Base-by-base conservation (phyloP, 2,329 filamentous ascomycete species). In the Colletotrichum gloeosporioides region DNA sequence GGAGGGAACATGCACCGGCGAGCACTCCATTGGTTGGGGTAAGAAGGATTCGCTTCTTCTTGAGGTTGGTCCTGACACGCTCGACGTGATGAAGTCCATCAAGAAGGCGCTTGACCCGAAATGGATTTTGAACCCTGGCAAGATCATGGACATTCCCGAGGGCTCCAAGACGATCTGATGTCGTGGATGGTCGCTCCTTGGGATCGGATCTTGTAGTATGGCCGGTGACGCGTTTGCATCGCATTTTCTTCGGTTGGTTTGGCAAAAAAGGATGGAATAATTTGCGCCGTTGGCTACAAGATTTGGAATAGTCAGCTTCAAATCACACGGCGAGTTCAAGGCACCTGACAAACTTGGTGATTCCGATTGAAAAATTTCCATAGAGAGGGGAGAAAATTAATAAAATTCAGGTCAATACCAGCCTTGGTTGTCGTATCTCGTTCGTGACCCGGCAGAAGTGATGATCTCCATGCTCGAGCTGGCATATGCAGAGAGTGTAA, bases 81-180 rank as follows among this genome's bases (percentile, higher is more conserved):
- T 98, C 75, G 93, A 90, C 22, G 93, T 98, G 27, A 98, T 98
- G 96, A 93, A 92, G 81, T 92, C 91, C 77, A 92, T 98, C 83
- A 98, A 98, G 86, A 84, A 87, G n/a, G 92, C 95, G 12, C 87
- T 98, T 63, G 96, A 98, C 86, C 96, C 96, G 1, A 85, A 93
- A 66, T 98, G 96, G 95, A 91, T 98, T 73, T 91, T 98, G 91
- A 98, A 98, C 79, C 96, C 96, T 0, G 95, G 95, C 2, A 98
- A 98, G 87, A 96, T 98, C 78, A 96, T 98, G 85, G 94, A 98
- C 79, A 87, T 91, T 22, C 88, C 88, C 2, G 39, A 68, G 18
- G 74, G n/a, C 83, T 83, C 83, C 71, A 81, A 77, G 79, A 80
- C 31, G 75, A 79, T 32, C 59, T 65, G 61, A 71, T 8, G 9